Evolutionary conservation across 371 early-diverging fungal genomes (phyloP), one percentile per base, ranked within the genome.

Genomic region (Rhizomucor pusillus): DNA sequence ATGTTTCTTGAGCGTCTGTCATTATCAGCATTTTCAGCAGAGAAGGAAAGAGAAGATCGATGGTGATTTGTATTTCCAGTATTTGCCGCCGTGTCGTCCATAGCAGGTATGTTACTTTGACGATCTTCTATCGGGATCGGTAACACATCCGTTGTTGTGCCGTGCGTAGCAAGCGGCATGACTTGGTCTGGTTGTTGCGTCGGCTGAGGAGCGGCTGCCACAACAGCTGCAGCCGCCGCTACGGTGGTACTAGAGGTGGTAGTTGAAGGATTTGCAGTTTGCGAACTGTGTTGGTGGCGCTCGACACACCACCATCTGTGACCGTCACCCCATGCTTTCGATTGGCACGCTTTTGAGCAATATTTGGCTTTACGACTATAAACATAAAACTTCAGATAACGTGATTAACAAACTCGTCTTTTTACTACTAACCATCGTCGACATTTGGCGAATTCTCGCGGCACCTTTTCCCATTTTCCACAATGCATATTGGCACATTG

Each of bases 291-390:
- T n/a, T n/a, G n/a, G 29, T 56, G 57, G 62, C 84, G 75, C 59
- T 87, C 88, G 11, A 80, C 73, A 59, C 90, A 90, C 90, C 90
- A 90, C 77, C 82, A 80, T 36, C 86, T 82, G 56, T 90, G 90
- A 10, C 90, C 88, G 35, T 84, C 84, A 14, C 67, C 76, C 90
- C 90, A 90, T 5, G 90, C 87, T 49, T 75, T 77, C 56, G 82
- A 82, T 59, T 90, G 90, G 52, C 90, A 88, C 43, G 62, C 59
- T 65, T 85, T 86, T 62, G 83, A 81, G 60, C 90, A 90, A 59
- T 90, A 90, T 49, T 88, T 88, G 56, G 88, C 88, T 61, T 87
- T 88, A 61, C 89, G 80, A 61, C 64, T 64, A 48, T 16, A 52
- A 33, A 41, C 37, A 9, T 39, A 24, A 16, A 23, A 14, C 0